Base-by-base conservation (phyloP, 345 rosid species). In the Aquilaria sinensis region DNA sequence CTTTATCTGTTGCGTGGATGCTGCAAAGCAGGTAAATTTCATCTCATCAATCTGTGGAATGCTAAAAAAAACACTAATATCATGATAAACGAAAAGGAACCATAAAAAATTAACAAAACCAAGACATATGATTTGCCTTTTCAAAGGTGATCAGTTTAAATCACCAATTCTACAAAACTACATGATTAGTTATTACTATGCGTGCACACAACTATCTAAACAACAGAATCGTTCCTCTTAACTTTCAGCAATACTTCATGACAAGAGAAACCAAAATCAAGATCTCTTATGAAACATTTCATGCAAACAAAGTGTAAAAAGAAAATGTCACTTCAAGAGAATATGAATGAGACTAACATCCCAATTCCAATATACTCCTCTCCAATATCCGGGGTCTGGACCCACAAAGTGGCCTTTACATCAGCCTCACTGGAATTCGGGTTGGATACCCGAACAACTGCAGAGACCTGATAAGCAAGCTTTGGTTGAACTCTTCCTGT, bases 391-490 rank as follows among this genome's bases (percentile, higher is more conserved):
- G 80, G 86, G 61, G 76, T 78, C 69, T 83, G 86, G 56, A 89
- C 85, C 86, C 93, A 92, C 29, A 92, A 73, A 56, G 98, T 92
- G n/a, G 85, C 82, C 31, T 71, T 86, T 41, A 87, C 70, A 53
- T 81, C 77, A 62, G 87, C 80, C 70, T 71, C 72, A 14, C 85
- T 72, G 31, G 78, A 72, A 68, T 67, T 78, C 63, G 70, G 81
- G 62, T 96, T 86, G 51, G 65, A 92, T 68, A 92, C 77, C 54
- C 93, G 75, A 62, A 87, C 92, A 1, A 85, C 71, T 7, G 98
- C 85, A 57, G 79, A 73, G 23, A 83, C 85, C 54, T 79, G 80
- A 49, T 86, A 92, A 33, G 83, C 89, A 58, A 84, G 83, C 63
- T 85, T 82, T 63, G 93, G 76, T 60, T 80, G 81, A 30, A 78